A percentile compares a stretch with the other conserved stretches of the same genome.
phyloP scores from a whole-genome alignment of 345 rosid genomes.

The Salix viminalis region DNA sequence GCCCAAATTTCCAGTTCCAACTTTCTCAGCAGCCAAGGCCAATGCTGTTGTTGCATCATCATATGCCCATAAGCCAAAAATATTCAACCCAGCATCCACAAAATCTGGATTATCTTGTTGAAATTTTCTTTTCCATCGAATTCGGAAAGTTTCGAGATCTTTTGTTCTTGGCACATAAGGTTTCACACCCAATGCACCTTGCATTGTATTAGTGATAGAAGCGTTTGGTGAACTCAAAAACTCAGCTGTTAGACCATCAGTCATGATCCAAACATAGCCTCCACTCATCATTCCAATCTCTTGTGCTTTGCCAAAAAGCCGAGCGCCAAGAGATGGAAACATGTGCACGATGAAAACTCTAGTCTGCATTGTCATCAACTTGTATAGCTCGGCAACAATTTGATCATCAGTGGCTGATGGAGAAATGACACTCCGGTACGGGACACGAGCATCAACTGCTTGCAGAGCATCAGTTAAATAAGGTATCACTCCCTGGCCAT shows the following conservation, averaged over 20 bases:
- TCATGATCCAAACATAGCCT: conserved; percentile 74
- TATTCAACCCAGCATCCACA: conserved; percentile 3
- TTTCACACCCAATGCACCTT: conserved; percentile 44
- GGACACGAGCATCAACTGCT: conserved; percentile 35
- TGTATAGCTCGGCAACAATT: conserved; percentile 44
- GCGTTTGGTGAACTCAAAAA: conserved; percentile 34
- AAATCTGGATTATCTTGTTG: conserved; percentile 14
- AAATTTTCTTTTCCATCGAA: conserved; percentile 27
- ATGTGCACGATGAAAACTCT: conserved; percentile 56
- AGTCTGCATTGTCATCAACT: conserved; percentile 44
- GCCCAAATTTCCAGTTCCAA: neutral
- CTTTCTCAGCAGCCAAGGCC: conserved; percentile 31
- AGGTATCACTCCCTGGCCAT: conserved; percentile 50
- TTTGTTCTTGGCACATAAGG: conserved; percentile 22
- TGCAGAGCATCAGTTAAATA: conserved; percentile 41
- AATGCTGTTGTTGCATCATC: conserved; percentile 36
- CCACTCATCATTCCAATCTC: conserved; percentile 61
- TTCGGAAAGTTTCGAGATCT: conserved; percentile 12
- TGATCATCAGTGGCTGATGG: conserved; percentile 37
- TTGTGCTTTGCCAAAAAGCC: conserved; percentile 41
- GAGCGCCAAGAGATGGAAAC: conserved; percentile 28
- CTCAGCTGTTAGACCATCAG: conserved; percentile 51
- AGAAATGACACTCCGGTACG: conserved; percentile 44
- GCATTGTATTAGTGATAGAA: conserved; percentile 29
- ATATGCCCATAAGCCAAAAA: conserved; percentile 31